These are phyloP conservation scores for Colletotrichum horii DNA, from an alignment of 2,329 filamentous ascomycete genomes.

Conservation along the genomic window DNA sequence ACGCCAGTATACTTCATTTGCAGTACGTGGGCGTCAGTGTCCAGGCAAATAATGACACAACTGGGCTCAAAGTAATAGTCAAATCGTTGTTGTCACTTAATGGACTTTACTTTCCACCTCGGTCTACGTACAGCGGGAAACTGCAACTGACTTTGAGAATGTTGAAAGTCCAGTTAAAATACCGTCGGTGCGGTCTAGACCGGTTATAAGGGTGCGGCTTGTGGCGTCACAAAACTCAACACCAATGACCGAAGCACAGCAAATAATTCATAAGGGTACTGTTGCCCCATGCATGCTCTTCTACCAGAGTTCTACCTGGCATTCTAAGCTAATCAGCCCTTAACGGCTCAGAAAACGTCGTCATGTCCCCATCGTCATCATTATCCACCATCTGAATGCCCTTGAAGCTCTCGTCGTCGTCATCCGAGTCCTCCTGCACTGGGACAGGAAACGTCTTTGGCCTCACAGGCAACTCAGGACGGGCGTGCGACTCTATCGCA, in stretches of 20 bases:
- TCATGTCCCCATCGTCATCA: slow-evolving; percentile 27
- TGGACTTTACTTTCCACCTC: not conserved
- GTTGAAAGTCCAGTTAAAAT: not conserved
- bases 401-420: slow-evolving; percentile 39
- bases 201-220: not conserved
- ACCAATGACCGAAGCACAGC: not conserved
- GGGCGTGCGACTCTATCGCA: not conserved
- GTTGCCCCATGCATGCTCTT: not conserved
- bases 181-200: not conserved
- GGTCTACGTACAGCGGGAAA: not conserved
- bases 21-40: not conserved
- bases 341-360: not conserved
- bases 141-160: not conserved
- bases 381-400: slow-evolving; percentile 44
- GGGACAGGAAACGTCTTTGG: slow-evolving; percentile 7
- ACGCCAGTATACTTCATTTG: not conserved
- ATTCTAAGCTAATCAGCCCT: not conserved
- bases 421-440: not conserved
- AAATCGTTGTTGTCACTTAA: not conserved
- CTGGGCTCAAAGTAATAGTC: not conserved
- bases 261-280: not conserved
- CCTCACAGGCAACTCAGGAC: slow-evolving; percentile 1
- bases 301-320: not conserved
- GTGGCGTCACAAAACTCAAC: not conserved
- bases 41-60: not conserved